These are phyloP conservation scores for Omphalea diandra DNA, from an alignment of 441 rosid species.

Conservation along the genomic window DNA sequence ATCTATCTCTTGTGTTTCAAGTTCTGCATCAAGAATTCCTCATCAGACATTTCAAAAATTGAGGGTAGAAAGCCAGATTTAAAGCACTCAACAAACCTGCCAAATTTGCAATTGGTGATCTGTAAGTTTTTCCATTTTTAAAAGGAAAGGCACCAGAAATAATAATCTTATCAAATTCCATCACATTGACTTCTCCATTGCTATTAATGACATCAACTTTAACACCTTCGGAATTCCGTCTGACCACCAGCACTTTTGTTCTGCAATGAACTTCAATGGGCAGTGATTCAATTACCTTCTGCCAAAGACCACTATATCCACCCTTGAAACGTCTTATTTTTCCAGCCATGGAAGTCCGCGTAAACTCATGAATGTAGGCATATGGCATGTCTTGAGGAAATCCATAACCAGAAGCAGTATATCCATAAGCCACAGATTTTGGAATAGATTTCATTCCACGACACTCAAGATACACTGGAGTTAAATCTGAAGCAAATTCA, in stretches of 20 bases:
- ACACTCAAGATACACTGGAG: slow-evolving; percentile 46
- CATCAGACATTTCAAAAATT: slow-evolving; percentile 10
- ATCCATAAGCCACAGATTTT: slow-evolving; percentile 64
- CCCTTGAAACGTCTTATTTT: slow-evolving; percentile 61
- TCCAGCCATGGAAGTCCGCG: slow-evolving; percentile 76
- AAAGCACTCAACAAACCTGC: slow-evolving; percentile 38
- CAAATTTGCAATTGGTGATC: slow-evolving; percentile 37
- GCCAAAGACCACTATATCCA: slow-evolving; percentile 64
- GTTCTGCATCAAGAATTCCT: slow-evolving; percentile 38
- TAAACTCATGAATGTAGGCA: slow-evolving; percentile 72
- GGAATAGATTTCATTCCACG: slow-evolving; percentile 57
- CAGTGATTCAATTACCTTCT: slow-evolving; percentile 48
- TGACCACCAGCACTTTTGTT: slow-evolving; percentile 47
- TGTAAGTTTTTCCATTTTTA: slow-evolving; percentile 49
- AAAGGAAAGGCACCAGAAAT: slow-evolving; percentile 60
- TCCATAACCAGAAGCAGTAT: slow-evolving; percentile 79
- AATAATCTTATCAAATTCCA: slow-evolving; percentile 62
- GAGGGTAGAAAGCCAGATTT: background rate
- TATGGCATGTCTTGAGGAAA: slow-evolving; percentile 74
- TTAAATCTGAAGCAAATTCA: slow-evolving; percentile 54
- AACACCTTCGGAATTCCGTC: slow-evolving; percentile 36
- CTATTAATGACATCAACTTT: slow-evolving; percentile 34
- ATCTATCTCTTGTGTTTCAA: slow-evolving; percentile 46
- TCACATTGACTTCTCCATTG: slow-evolving; percentile 35
- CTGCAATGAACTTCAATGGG: slow-evolving; percentile 40